Evolutionary conservation across 345 rosid species (phyloP), one percentile per base, ranked within the genome.

Genomic region (Corymbia maculata): DNA sequence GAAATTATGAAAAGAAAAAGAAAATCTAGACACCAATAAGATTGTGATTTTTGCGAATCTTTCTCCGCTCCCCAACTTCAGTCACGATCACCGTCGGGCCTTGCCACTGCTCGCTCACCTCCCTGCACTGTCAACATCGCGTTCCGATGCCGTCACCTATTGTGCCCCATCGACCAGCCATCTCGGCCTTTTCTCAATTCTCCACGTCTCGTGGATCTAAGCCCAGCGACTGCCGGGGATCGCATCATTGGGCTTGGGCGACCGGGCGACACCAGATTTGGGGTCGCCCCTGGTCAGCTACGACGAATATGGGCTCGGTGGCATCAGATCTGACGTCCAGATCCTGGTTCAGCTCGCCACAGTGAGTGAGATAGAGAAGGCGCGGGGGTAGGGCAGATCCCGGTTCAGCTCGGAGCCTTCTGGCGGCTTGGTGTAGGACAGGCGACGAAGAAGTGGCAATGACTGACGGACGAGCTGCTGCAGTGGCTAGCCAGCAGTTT

Each of bases 351-450:
- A 3, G 3, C 66, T 24, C 13, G 66, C 13, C 30, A 59, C 26
- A 55, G 61, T 24, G 61, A 55, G 61, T 22, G 61, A 55, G 61
- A 55, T 5, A 8, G 5, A 59, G 66, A 59, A 59, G 2, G 12
- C 4, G 30, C 9, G 3, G 66, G 42, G 2, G 42, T 4, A 2
- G 64, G n/a, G 3, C 0, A 16, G 16, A 28, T 28, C n/a, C n/a
- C n/a, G 68, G 8, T 16, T 13, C 1, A 2, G 8, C 32, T 12
- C 1, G 4, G 30, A 5, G 15, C 2, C 68, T 61, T 61, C 15
- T 61, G 8, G 68, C 7, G 8, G 4, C 32, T 61, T 64, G 4
- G 17, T n/a, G 70, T 28, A 2, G 17, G 70, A 36, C 36, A 28
- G 17, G 70, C 0, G 70, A 64, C 15, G 17, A 64, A 64, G 36